Percentiles rank a stretch among this genome's conserved stretches.
phyloP scores from a whole-genome alignment of 176 grass and related monocot species.

The Metroxylon sagu region DNA sequence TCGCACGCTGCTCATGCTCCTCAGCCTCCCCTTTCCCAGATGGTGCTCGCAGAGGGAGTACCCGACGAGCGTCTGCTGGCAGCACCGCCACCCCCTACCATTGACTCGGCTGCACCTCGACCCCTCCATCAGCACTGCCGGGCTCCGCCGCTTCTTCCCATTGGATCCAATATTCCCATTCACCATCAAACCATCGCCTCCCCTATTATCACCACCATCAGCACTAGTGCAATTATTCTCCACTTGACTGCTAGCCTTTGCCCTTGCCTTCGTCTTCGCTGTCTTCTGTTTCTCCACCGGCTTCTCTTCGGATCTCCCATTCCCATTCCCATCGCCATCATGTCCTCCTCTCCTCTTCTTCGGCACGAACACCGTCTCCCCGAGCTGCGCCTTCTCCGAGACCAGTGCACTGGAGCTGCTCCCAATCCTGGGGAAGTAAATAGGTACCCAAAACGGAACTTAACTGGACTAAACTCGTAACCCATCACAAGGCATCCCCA shows the following conservation, averaged over 20 bases:
- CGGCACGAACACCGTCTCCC: too few species aligned
- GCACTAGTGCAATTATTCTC: too few species aligned
- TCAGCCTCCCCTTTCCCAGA: slow-evolving; percentile 14
- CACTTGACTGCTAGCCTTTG: not conserved
- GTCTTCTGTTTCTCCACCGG: slow-evolving; percentile 13
- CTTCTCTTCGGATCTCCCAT: not conserved
- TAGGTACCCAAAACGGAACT: not conserved
- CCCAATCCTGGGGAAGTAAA: not conserved
- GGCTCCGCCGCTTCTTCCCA: slow-evolving; percentile 24
- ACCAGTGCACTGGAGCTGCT: slow-evolving; percentile 6
- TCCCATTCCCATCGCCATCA: not conserved
- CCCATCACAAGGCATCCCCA: too few species aligned
- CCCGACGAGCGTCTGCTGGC: slow-evolving; percentile 19
- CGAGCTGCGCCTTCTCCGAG: not conserved
- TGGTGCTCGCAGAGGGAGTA: slow-evolving; percentile 22
- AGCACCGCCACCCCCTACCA: slow-evolving; percentile 18
- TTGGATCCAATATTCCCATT: not conserved
- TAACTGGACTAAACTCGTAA: not conserved
- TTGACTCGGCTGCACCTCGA: slow-evolving; percentile 23
- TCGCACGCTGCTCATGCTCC: slow-evolving; percentile 20
- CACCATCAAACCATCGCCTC: not conserved
- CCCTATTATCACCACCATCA: too few species aligned
- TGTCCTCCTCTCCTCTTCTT: not conserved
- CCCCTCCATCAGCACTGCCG: slow-evolving; percentile 18
- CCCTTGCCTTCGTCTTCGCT: not conserved